Percentiles rank a stretch among this genome's conserved stretches.
Evolutionary conservation across 352 stramenopile genomes (phyloP).

Genomic region (Globisporangium nagaii): DNA sequence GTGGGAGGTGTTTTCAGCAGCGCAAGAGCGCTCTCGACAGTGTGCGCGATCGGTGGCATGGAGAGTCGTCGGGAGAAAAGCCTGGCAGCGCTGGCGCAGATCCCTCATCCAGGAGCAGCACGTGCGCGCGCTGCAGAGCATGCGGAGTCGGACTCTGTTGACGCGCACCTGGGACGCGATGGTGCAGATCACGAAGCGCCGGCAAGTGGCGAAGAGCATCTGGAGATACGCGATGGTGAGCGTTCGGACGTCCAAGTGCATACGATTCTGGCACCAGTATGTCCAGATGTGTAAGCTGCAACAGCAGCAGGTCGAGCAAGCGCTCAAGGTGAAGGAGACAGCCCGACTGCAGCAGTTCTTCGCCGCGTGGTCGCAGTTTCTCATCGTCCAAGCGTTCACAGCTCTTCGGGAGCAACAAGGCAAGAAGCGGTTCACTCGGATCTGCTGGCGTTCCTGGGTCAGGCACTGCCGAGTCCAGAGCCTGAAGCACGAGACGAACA

Average conservation of each 20-base stretch:
- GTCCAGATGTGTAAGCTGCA: neutral
- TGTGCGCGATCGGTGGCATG: neutral
- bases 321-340: neutral
- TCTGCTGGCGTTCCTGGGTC: neutral
- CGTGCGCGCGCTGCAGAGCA: neutral
- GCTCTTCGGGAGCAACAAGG: neutral
- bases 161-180: conserved; percentile 5
- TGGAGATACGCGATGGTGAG: conserved; percentile 13
- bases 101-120: conserved; percentile 1
- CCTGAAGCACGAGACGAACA: neutral
- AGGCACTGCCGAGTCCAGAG: neutral
- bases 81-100: conserved; percentile 3
- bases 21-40: neutral
- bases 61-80: neutral
- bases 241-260: neutral
- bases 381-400: neutral
- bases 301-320: neutral
- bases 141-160: neutral
- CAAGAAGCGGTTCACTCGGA: neutral
- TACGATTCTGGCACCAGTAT: conserved; percentile 6
- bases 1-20: neutral
- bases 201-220: conserved; percentile 15
- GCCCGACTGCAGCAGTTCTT: neutral
- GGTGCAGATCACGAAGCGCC: conserved; percentile 16
- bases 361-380: conserved; percentile 6